Base-by-base conservation (phyloP, 148 eudicot genomes). In the Nepenthes mirabilis region DNA sequence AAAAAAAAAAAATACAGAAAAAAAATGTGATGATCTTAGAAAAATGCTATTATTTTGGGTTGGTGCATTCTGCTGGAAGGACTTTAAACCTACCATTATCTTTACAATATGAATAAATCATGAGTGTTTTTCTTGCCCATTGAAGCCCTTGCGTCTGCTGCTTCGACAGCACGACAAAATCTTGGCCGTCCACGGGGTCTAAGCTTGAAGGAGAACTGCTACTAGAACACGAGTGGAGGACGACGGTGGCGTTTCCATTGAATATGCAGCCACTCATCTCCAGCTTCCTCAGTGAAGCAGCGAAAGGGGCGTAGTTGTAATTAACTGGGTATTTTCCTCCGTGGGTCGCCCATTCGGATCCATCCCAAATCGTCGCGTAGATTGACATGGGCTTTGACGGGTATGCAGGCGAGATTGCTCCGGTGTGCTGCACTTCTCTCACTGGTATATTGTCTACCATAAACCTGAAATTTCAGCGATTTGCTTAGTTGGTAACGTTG, bases 281-380 rank as follows among this genome's bases (percentile, higher is more conserved):
- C 61, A 83, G 70, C 58, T 75, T 73, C 12, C 67, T 68, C 43
- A 85, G 65, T 2, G 94, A 73, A 23, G 80, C 85, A 2, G 81
- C 74, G 70, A 88, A 93, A 33, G 98, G 96, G n/a, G 94, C 94
- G 61, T 80, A 93, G 33, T 77, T 74, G 70, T 93, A 93, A 60
- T 88, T 61, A 36, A 93, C 98, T 36, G 94, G 84, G 75, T 88
- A 83, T 73, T 93, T 93, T 14, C 98, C 98, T 34, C 98, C 98
- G 12, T 77, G 78, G 37, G 96, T 88, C n/a, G 96, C 98, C 98
- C 98, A 91, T 40, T 85, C 66, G 32, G 98, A 91, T 58, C 77
- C 98, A 60, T 91, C 98, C 98, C 98, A 91, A 14, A 91, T 85
- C 61, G 98, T 91, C 7, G 95, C 60, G 34, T 80, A 82, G 7